A percentile compares a stretch with the other conserved stretches of the same genome.
phyloP scores from a whole-genome alignment of 2,329 filamentous ascomycete species.

The Aspergillus tamarii region DNA sequence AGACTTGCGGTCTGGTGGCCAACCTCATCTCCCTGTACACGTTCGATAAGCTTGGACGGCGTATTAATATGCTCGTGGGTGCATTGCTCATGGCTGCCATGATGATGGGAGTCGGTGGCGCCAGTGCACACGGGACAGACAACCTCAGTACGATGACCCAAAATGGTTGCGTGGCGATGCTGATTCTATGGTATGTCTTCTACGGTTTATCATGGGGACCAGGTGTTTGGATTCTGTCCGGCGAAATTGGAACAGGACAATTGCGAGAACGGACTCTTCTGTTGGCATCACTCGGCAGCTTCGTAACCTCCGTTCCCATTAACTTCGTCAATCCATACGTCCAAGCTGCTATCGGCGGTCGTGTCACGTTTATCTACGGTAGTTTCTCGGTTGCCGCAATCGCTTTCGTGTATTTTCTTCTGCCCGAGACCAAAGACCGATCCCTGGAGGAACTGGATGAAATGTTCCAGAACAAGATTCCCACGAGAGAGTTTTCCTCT shows the following conservation, averaged over 20 bases:
- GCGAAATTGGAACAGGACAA: constrained; percentile 29
- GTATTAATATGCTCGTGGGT: background rate
- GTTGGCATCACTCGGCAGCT: constrained; percentile 30
- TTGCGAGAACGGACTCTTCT: constrained; percentile 34
- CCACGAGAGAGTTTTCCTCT: background rate
- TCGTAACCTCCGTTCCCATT: constrained; percentile 28
- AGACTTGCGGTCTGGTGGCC: background rate
- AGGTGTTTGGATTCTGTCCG: constrained; percentile 30
- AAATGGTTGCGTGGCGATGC: constrained; percentile 11
- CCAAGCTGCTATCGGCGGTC: constrained; percentile 28
- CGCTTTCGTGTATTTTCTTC: constrained; percentile 27
- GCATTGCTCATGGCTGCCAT: background rate
- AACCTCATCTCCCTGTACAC: background rate
- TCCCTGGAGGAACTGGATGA: constrained; percentile 33
- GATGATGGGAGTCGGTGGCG: constrained; percentile 1
- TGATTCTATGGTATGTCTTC: constrained; percentile 20
- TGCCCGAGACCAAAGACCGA: constrained; percentile 30
- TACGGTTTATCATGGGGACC: constrained; percentile 22
- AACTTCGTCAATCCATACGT: constrained; percentile 36
- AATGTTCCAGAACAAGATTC: constrained; percentile 22
- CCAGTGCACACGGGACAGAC: background rate
- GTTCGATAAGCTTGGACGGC: background rate
- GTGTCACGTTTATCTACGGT: constrained; percentile 27
- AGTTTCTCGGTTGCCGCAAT: constrained; percentile 27
- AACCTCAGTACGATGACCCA: background rate